phyloP scores from a whole-genome alignment of 2,329 filamentous ascomycete genomes.

The Lachnellula occidentalis region DNA sequence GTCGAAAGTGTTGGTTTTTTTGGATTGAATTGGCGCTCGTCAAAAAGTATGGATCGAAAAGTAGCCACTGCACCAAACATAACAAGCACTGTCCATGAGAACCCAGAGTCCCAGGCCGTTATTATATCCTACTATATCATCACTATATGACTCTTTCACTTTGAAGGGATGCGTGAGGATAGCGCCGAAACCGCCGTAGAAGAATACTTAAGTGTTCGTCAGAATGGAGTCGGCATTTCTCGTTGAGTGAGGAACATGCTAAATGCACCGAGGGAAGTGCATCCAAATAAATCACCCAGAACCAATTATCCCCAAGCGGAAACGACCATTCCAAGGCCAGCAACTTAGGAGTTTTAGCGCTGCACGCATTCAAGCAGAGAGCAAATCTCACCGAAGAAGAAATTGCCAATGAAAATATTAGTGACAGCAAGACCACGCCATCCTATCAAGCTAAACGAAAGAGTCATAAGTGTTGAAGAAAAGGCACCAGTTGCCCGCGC shows the following conservation, averaged over 20 bases:
- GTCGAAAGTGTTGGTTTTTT: too few relatives aligned
- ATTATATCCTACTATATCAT: constrained; percentile 38
- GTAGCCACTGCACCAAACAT: constrained; percentile 42
- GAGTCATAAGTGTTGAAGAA: constrained; percentile 47
- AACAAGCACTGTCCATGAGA: constrained; percentile 42
- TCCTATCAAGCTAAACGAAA: constrained; percentile 50
- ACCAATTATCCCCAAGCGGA: constrained; percentile 52
- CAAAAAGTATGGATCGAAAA: constrained; percentile 28
- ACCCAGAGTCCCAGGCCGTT: constrained; percentile 47
- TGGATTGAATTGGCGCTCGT: neutral
- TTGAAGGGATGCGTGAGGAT: constrained; percentile 43
- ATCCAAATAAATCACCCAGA: constrained; percentile 46
- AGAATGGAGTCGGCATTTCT: neutral
- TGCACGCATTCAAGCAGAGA: constrained; percentile 23
- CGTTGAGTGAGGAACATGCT: constrained; percentile 30
- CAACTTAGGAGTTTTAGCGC: constrained; percentile 14
- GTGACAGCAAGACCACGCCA: constrained; percentile 45
- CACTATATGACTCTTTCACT: constrained; percentile 39
- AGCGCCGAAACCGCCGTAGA: constrained; percentile 45
- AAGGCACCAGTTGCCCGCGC: constrained; percentile 48
- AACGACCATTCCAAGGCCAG: constrained; percentile 46
- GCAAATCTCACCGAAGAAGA: constrained; percentile 39
- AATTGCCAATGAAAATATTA: constrained; percentile 49
- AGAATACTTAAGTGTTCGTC: constrained; percentile 34
- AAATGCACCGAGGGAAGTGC: constrained; percentile 50